Base-by-base conservation (phyloP, 192 early-diverging fungal species). In the Funneliformis mosseae region DNA sequence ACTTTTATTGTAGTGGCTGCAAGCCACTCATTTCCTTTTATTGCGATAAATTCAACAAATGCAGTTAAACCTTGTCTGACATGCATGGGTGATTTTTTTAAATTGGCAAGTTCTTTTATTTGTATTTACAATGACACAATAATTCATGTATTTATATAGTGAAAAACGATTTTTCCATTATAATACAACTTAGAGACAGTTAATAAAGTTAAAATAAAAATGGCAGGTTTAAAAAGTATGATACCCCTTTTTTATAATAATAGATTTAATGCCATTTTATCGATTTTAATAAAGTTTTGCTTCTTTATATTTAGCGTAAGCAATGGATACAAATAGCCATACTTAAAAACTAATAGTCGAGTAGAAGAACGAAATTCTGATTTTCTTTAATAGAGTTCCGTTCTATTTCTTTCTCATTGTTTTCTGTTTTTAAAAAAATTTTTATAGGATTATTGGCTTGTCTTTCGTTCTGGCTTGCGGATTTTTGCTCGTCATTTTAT, bases 1-100 rank as follows among this genome's bases (percentile, higher is more conserved):
- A 55, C 50, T 21, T 25, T 66, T 59, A 18, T 59, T 66, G 63
- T 25, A 66, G 63, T 21, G 63, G 63, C 25, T 21, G 8, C 28
- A 66, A n/a, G 63, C 27, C 63, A 66, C 63, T 66, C 63, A 66
- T 66, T 66, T 66, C 63, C 63, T 66, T 66, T 66, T 66, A 55
- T 28, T 66, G 63, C 5, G 27, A 66, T 25, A 66, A 6, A 21
- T 16, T 66, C 27, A 28, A 66, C 60, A 62, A 62, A 62, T 62
- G 23, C 18, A 62, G 60, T 23, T 23, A 62, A 23, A 21, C 60
- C 60, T 62, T 18, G 23, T 23, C 23, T 62, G 4, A 62, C 63
- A 66, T 28, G 28, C 63, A 66, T 28, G 50, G 18, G 33, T 33
- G 33, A 33, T 2, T 33, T 33, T n/a, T 33, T 33, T 33, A 33